phyloP scores from a whole-genome alignment of 441 rosid genomes.

The Cnidoscolus chayamansa region DNA sequence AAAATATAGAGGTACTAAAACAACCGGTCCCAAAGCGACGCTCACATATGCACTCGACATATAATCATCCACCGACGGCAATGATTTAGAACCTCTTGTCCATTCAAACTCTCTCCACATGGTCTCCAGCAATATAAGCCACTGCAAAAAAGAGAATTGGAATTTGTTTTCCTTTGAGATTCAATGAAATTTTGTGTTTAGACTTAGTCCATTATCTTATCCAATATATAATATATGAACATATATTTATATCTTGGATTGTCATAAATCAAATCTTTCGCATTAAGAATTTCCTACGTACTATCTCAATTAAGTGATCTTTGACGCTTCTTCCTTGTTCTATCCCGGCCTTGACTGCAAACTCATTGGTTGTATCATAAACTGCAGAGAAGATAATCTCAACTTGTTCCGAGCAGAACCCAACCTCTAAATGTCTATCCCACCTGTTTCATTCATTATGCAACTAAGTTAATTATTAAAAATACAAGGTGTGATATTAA shows the following conservation, averaged over 20 bases:
- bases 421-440: constrained; percentile 33
- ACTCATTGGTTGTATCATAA: constrained; percentile 55
- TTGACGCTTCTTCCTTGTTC: constrained; percentile 53
- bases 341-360: constrained; percentile 48
- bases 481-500: constrained; percentile 17
- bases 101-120: constrained; percentile 60
- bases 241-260: too few relatives aligned
- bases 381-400: constrained; percentile 65
- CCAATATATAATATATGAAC: too few relatives aligned
- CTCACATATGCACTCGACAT: constrained; percentile 57
- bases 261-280: too few relatives aligned
- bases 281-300: neutral
- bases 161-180: neutral
- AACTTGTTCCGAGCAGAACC: constrained; percentile 59
- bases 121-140: constrained; percentile 62
- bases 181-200: too few relatives aligned
- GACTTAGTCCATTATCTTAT: too few relatives aligned
- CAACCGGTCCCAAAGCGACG: constrained; percentile 67
- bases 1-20: constrained; percentile 57
- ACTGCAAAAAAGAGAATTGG: constrained; percentile 35
- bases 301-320: constrained; percentile 7
- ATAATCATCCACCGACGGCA: constrained; percentile 61
- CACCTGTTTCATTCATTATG: constrained; percentile 41
- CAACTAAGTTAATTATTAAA: neutral
- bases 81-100: constrained; percentile 35